Conservation (phyloP, 139 green algal species). For the Zygnema circumcarinatum region DNA sequence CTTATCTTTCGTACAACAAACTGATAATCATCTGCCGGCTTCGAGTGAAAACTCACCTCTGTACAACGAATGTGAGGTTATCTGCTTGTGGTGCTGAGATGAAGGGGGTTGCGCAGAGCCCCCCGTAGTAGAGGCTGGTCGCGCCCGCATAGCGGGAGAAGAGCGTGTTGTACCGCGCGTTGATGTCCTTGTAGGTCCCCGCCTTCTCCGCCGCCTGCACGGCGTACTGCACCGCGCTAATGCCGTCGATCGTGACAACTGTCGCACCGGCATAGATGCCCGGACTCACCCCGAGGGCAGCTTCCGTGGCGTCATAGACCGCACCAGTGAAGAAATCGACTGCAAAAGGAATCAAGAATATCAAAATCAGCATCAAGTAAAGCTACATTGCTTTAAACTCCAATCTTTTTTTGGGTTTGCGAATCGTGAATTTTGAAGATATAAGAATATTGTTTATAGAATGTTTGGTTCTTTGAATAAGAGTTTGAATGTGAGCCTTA, state of each 20-base stretch:
- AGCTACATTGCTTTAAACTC: background rate
- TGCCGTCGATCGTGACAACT: background rate
- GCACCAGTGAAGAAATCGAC: background rate
- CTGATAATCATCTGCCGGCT: too few relatives aligned
- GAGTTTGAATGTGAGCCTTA: too few relatives aligned
- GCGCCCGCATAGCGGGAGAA: background rate
- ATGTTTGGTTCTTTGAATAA: too few relatives aligned
- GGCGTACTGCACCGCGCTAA: background rate
- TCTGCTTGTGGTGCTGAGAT: background rate
- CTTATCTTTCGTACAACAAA: too few relatives aligned
- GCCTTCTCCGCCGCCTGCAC: background rate
- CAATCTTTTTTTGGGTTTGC: background rate
- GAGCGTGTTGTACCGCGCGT: background rate
- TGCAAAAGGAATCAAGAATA: background rate
- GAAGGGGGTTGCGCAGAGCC: background rate
- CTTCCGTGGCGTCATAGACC: background rate
- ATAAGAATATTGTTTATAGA: too few relatives aligned
- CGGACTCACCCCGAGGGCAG: background rate
- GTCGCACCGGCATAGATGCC: background rate
- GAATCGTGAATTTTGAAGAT: too few relatives aligned
- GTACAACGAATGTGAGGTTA: background rate
- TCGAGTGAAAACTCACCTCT: too few relatives aligned
- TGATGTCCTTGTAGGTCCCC: background rate
- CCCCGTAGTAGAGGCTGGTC: background rate
- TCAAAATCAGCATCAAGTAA: background rate